Evolutionary conservation across 1,139 yeast species (phyloP), one percentile per base, ranked within the genome.

Genomic region (Saccharomyces hybrid): DNA sequence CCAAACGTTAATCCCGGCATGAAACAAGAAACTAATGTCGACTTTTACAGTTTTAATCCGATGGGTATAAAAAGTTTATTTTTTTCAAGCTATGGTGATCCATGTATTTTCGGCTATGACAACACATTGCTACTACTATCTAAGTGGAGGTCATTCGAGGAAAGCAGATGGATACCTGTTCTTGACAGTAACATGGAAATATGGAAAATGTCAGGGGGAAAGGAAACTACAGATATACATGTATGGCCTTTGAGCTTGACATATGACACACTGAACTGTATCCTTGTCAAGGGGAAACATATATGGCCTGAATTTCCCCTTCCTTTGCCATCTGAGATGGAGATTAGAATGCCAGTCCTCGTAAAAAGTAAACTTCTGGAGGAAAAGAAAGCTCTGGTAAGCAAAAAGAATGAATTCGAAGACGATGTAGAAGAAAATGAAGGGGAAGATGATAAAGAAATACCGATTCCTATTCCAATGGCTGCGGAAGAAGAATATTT

Each of bases 181-280:
- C 73, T 91, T 56, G 88, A 88, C 65, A 78, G 89, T 27, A 74
- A 73, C 25, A 56, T 68, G 56, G 78, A 78, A 42, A 59, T 73
- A 62, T 81, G 93, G 60, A 71, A 67, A 52, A 68, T 72, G 62
- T 63, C 76, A 47, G 82, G 81, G 2, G 79, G 85, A 30, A 78
- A 81, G 8, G 80, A 78, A 50, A 83, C 85, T 53, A 70, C 75
- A n/a, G 78, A 75, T 58, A 74, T 80, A 31, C 73, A 71, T 41
- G 85, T 88, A 61, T 90, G 98, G 97, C 98, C 98, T 9, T 75
- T 93, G 52, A 97, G 97, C 1, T 75, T 90, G 49, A 77, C 79
- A 57, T 64, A 62, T 48, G 86, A 86, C 60, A 81, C 82, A 57
- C 78, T 90, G 62, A 81, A 81, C 60, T 88, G 96, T 70, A 79